These are phyloP conservation scores for Cucurbita ficifolia DNA, from an alignment of 306 rosid genomes.

Conservation along the genomic window DNA sequence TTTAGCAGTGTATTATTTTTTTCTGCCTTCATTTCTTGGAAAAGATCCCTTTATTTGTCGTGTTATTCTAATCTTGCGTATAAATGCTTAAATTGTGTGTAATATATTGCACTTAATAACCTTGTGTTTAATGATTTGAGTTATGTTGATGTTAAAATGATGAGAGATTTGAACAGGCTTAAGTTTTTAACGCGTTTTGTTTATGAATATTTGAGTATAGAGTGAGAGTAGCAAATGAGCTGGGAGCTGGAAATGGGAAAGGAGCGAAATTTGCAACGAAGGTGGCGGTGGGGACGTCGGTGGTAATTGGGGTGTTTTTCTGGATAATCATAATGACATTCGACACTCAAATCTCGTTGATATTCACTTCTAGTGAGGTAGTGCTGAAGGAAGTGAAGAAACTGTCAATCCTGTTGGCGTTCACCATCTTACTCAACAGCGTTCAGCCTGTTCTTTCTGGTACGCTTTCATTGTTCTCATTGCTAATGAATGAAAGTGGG, in stretches of 20 bases:
- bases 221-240: slow-evolving; percentile 81
- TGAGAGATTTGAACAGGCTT: no score
- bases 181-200: background rate
- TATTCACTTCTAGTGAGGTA: slow-evolving; percentile 39
- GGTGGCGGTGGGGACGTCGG: slow-evolving; percentile 49
- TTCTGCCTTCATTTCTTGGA: no score
- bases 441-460: slow-evolving; percentile 79
- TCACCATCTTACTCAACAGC: slow-evolving; percentile 62
- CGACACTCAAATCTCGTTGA: slow-evolving; percentile 29
- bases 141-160: no score
- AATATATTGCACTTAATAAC: no score
- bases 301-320: slow-evolving; percentile 45
- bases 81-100: no score
- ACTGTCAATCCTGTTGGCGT: slow-evolving; percentile 50
- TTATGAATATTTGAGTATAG: slow-evolving; percentile 5
- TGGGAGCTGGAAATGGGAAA: slow-evolving; percentile 72
- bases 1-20: no score
- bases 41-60: no score
- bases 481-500: no score
- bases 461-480: background rate
- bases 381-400: slow-evolving; percentile 41
- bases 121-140: no score
- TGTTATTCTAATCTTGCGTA: no score
- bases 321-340: slow-evolving; percentile 33
- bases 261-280: slow-evolving; percentile 64